Evolutionary conservation across 805 yeast genomes (phyloP).

Genomic region (Candida coquimbonensis): DNA sequence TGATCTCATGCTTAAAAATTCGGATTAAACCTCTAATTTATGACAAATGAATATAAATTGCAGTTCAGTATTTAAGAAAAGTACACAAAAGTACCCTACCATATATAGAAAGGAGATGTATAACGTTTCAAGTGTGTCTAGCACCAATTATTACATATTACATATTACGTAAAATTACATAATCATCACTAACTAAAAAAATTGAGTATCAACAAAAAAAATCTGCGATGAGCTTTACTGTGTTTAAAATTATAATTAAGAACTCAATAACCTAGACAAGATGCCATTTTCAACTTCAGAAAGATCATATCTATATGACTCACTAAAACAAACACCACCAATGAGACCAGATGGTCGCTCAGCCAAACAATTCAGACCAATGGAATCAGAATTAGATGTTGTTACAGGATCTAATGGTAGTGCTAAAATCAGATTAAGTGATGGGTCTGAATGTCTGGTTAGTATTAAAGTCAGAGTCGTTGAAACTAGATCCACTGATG

Average conservation of each 20-base stretch:
- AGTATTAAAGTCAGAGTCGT: constrained; percentile 87
- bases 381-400: constrained; percentile 75
- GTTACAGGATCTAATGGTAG: constrained; percentile 90
- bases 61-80: no score
- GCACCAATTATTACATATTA: no score
- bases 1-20: no score
- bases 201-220: background rate
- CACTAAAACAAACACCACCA: constrained; percentile 52
- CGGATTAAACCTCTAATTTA: no score
- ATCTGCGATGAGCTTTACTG: background rate
- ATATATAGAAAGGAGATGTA: no score
- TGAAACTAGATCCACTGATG: constrained; percentile 33
- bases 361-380: constrained; percentile 70
- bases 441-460: constrained; percentile 90
- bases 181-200: no score
- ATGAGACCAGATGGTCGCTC: constrained; percentile 83
- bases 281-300: constrained; percentile 76
- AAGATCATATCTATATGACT: constrained; percentile 67
- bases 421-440: constrained; percentile 75
- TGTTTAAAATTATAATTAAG: background rate
- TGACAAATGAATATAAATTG: no score
- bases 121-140: no score
- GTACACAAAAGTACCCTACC: no score
- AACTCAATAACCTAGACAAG: background rate
- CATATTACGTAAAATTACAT: no score